Evolutionary conservation across 2,329 filamentous ascomycete genomes (phyloP), one percentile per base, ranked within the genome.

Genomic region (Claviceps humidiphila): DNA sequence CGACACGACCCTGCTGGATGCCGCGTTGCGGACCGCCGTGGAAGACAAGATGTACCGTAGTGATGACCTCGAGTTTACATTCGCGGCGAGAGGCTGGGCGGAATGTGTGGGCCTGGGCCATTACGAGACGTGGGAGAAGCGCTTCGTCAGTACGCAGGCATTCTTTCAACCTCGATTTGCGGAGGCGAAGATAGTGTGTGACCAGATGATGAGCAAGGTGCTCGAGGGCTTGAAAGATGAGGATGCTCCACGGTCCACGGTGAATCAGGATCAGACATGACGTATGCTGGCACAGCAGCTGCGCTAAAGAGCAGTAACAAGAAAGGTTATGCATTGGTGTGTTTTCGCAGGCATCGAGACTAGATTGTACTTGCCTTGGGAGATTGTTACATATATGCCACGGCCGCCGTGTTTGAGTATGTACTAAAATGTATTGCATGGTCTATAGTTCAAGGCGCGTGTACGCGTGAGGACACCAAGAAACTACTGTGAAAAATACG

Each of bases 131-230:
- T 98, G 95, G 76, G 78, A 85, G 58, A 87, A 94, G 73, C 81
- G 94, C 54, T 98, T 98, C 64, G 81, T 93, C 63, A 83, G 81
- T 59, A 95, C 94, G 50, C 90, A 96, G 68, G 74, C 74, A 57
- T 98, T 95, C 73, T 98, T 98, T 68, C 82, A 89, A 65, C 89
- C 89, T 2, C 74, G 91, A 37, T 96, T 98, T 64, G 80, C 82
- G 1, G 90, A 94, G 64, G 93, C 93, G 5, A 88, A 84, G 50
- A 82, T 84, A 60, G 74, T 98, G 40, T 93, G 93, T 2, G 95
- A 96, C 65, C 85, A 90, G 66, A 98, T 98, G 93, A 94, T 98
- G 69, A 89, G 85, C 74, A 93, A 89, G 45, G 93, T 98, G 61
- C 70, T 96, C 59, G 87, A 91, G 70, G 91, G 88, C 67, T 85